These are phyloP conservation scores for Mucor racemosus DNA, from an alignment of 371 early-diverging fungal genomes.

Conservation along the genomic window DNA sequence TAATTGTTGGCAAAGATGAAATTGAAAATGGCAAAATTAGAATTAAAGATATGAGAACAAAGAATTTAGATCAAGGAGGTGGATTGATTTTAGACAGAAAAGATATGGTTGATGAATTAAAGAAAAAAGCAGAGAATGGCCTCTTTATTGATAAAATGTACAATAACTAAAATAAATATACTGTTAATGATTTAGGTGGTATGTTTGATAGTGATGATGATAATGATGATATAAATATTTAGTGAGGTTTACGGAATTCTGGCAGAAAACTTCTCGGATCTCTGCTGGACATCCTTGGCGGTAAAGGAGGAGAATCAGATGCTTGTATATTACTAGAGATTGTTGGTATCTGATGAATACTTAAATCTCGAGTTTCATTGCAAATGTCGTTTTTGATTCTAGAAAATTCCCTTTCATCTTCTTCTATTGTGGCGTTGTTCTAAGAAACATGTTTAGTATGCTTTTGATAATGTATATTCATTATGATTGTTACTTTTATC, in stretches of 20 bases:
- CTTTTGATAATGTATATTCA: neutral
- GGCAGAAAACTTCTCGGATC: neutral
- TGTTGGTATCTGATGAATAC: neutral
- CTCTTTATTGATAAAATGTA: neutral
- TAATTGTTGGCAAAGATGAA: constrained; percentile 89
- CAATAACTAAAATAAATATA: constrained; percentile 1
- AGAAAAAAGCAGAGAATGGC: constrained; percentile 20
- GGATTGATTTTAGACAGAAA: constrained; percentile 59
- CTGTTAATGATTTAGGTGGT: neutral
- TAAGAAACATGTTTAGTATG: neutral
- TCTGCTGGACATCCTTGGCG: neutral
- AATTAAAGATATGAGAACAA: constrained; percentile 85
- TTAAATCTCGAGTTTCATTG: neutral
- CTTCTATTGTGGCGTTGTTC: neutral
- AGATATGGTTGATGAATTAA: constrained; percentile 70
- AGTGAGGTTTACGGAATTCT: neutral
- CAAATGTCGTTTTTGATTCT: neutral
- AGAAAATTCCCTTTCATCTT: neutral
- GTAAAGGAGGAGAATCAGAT: neutral
- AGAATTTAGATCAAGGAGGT: constrained; percentile 60
- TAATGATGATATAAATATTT: neutral
- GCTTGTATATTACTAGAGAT: neutral
- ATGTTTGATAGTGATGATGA: neutral
- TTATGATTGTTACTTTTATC: neutral
- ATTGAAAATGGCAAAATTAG: constrained; percentile 74